These are phyloP conservation scores for Vitis hybrid DNA, from an alignment of 177 flowering plant genomes.

Conservation along the genomic window DNA sequence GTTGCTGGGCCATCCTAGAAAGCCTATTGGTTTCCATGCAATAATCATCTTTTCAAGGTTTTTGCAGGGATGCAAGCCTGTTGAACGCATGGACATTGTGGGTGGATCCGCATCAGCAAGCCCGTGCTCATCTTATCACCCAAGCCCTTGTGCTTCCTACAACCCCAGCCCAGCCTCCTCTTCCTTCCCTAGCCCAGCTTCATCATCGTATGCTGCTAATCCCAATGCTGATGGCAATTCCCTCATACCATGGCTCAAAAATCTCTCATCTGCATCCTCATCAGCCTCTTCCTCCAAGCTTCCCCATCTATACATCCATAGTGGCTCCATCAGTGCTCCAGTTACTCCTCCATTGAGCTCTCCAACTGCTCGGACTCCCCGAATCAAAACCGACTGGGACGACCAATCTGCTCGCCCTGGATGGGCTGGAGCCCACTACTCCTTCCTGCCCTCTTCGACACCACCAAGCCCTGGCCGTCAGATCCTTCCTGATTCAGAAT, in stretches of 20 bases:
- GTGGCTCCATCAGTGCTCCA: constrained; percentile 75
- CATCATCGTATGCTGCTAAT: constrained; percentile 47
- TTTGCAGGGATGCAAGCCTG: constrained; percentile 87
- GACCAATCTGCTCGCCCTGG: constrained; percentile 37
- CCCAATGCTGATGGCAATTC: constrained; percentile 50
- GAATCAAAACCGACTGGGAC: constrained; percentile 59
- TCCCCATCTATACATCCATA: constrained; percentile 47
- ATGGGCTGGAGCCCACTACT: constrained; percentile 44
- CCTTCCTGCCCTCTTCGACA: constrained; percentile 74
- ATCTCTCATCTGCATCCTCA: constrained; percentile 67
- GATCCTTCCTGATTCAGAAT: constrained; percentile 57
- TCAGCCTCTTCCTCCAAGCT: constrained; percentile 44
- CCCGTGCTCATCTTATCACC: constrained; percentile 66
- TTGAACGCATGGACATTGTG: constrained; percentile 62
- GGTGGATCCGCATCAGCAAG: constrained; percentile 71
- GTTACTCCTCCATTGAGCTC: constrained; percentile 76
- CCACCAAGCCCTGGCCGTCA: constrained; percentile 90
- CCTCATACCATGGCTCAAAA: constrained; percentile 83
- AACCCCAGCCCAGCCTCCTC: constrained; percentile 47
- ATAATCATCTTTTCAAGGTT: neutral
- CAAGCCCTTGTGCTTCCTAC: constrained; percentile 56
- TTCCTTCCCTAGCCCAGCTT: constrained; percentile 67
- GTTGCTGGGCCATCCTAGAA: neutral
- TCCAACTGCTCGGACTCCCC: constrained; percentile 74
- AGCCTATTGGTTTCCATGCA: neutral